A percentile compares a stretch with the other conserved stretches of the same genome.
These are phyloP conservation scores for Crithidia mellificae DNA, from an alignment of 208 protist genomes.

Conservation along the genomic window DNA sequence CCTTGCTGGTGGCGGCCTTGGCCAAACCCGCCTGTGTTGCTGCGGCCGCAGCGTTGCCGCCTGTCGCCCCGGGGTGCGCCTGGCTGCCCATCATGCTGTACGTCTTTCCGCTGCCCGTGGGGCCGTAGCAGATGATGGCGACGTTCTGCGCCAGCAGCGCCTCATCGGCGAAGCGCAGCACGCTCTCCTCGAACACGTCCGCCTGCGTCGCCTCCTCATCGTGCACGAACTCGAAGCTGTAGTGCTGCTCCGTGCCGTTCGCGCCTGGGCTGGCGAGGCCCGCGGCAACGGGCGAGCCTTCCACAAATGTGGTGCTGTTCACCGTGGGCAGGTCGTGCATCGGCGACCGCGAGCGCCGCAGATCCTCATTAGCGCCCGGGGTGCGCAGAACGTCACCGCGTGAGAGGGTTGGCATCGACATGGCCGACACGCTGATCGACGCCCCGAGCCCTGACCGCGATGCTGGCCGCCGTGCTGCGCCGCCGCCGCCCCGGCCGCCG, in stretches of 20 bases:
- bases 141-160: slow-evolving; percentile 71
- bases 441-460: slow-evolving; percentile 23
- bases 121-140: slow-evolving; percentile 91
- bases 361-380: not conserved
- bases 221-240: too few relatives aligned
- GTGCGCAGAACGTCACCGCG: not conserved
- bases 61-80: slow-evolving; percentile 76
- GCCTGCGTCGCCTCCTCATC: slow-evolving; percentile 68
- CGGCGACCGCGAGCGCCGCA: not conserved
- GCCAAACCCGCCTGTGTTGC: too few relatives aligned
- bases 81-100: slow-evolving; percentile 91
- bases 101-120: slow-evolving; percentile 92
- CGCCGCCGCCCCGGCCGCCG: not conserved
- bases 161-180: slow-evolving; percentile 45
- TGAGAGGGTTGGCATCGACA: slow-evolving; percentile 19
- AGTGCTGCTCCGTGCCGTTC: too few relatives aligned
- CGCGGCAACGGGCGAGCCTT: not conserved
- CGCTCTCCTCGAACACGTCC: slow-evolving; percentile 49
- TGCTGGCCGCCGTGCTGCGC: slow-evolving; percentile 7
- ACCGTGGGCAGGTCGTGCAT: not conserved
- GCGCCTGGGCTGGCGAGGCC: too few relatives aligned
- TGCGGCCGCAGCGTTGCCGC: too few relatives aligned
- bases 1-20: too few relatives aligned
- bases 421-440: slow-evolving; percentile 26
- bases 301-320: not conserved